Percentiles rank a stretch among this genome's conserved stretches.
Evolutionary conservation across 805 yeast genomes (phyloP).

Genomic region (Wickerhamiella spandovensis): DNA sequence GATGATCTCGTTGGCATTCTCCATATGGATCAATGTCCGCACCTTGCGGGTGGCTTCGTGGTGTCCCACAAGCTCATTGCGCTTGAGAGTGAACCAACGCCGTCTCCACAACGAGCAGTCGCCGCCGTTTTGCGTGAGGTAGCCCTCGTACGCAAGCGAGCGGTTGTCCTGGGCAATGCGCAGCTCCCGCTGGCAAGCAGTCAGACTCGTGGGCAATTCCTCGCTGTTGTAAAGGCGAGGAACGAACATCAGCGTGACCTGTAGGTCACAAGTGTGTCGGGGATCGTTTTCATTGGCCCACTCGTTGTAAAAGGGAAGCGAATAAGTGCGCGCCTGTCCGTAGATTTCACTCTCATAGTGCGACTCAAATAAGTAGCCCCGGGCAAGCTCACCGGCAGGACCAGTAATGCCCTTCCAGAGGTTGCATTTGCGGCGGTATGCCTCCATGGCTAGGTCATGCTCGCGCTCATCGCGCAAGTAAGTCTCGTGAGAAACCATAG

Average conservation of each 20-base stretch:
- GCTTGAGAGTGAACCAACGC: slow-evolving; percentile 59
- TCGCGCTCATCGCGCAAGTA: slow-evolving; percentile 5
- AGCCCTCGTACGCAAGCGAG: slow-evolving; percentile 41
- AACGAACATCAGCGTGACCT: slow-evolving; percentile 51
- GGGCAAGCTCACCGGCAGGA: slow-evolving; percentile 78
- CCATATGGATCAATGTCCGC: slow-evolving; percentile 60
- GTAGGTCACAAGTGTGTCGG: slow-evolving; percentile 50
- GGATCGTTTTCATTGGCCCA: slow-evolving; percentile 52
- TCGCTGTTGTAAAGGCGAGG: slow-evolving; percentile 43
- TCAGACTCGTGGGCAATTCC: slow-evolving; percentile 45
- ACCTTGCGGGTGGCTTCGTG: slow-evolving; percentile 59
- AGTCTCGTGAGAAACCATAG: not conserved
- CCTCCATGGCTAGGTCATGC: slow-evolving; percentile 11
- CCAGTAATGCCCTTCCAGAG: slow-evolving; percentile 53
- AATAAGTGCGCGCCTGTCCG: slow-evolving; percentile 38
- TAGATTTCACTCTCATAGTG: slow-evolving; percentile 43
- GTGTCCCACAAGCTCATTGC: slow-evolving; percentile 60
- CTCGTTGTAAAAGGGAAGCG: slow-evolving; percentile 60
- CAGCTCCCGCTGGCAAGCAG: slow-evolving; percentile 24
- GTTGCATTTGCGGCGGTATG: slow-evolving; percentile 22
- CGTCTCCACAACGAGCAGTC: slow-evolving; percentile 72
- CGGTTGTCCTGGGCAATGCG: slow-evolving; percentile 22
- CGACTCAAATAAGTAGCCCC: slow-evolving; percentile 53
- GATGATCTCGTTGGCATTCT: slow-evolving; percentile 45
- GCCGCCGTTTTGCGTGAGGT: slow-evolving; percentile 82